A percentile compares a stretch with the other conserved stretches of the same genome.
phyloP scores from a whole-genome alignment of 2,329 filamentous ascomycete genomes.

The Zymoseptoria passerinii region DNA sequence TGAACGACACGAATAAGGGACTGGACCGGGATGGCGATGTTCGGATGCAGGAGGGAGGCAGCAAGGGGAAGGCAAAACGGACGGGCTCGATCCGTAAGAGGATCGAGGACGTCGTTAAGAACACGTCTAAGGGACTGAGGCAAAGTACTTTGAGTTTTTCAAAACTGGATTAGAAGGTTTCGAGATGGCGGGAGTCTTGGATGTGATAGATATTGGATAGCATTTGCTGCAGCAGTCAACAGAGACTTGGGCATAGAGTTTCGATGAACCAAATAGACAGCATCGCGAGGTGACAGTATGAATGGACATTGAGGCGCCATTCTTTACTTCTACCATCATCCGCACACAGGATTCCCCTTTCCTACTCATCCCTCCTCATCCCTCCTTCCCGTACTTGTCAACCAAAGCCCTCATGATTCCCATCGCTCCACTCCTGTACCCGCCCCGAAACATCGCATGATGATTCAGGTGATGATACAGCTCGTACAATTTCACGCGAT shows the following conservation, averaged over 20 bases:
- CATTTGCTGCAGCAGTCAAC: no score
- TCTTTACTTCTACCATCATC: no score
- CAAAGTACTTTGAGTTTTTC: conserved; percentile 13
- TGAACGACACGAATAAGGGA: background rate
- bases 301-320: no score
- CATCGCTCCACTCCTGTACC: conserved; percentile 68
- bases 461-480: conserved; percentile 87
- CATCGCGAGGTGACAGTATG: no score
- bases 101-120: conserved; percentile 8
- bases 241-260: no score
- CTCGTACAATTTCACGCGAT: conserved; percentile 73
- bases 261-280: no score
- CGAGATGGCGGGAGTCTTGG: background rate
- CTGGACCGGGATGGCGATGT: background rate
- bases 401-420: conserved; percentile 69
- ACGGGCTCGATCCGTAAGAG: conserved; percentile 8
- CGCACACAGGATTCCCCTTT: no score
- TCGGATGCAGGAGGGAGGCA: conserved; percentile 1
- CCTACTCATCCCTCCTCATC: background rate
- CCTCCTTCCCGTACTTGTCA: conserved; percentile 53
- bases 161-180: conserved; percentile 1
- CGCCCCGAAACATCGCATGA: conserved; percentile 65
- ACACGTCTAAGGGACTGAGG: conserved; percentile 5
- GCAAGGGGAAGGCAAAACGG: conserved; percentile 1
- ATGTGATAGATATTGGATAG: background rate